Conservation (phyloP, 768 basidiomycete genomes). For the Sporobolomyces pararoseus region DNA sequence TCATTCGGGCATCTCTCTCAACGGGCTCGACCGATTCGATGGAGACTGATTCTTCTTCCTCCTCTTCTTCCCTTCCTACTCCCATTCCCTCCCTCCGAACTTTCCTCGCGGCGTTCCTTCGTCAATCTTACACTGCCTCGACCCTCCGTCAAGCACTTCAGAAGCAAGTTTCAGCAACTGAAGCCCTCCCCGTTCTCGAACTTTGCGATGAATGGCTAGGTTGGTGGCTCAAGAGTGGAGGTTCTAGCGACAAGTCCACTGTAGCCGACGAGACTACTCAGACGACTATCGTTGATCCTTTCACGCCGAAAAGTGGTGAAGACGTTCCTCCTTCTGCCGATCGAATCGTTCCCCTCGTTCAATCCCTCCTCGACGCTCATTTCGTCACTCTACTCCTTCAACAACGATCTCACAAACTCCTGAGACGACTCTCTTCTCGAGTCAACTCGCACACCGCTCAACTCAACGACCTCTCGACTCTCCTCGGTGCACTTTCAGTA, state of each 20-base stretch:
- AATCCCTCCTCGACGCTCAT: conserved; percentile 41
- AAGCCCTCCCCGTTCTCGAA: conserved; percentile 34
- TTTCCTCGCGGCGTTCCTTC: conserved; percentile 32
- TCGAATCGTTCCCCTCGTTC: conserved; percentile 36
- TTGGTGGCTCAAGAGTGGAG: conserved; percentile 19
- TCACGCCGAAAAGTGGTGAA: neutral
- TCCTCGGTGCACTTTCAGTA: conserved; percentile 35
- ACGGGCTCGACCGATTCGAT: neutral
- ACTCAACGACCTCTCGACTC: conserved; percentile 30
- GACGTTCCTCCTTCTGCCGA: conserved; percentile 18
- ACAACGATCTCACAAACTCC: conserved; percentile 35
- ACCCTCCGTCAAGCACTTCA: conserved; percentile 28
- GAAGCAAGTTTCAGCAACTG: conserved; percentile 26
- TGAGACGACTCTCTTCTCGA: conserved; percentile 34
- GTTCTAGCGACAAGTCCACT: neutral
- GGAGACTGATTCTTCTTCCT: conserved; percentile 2
- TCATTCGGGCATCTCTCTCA: neutral
- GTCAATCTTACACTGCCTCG: conserved; percentile 22
- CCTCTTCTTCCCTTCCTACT: neutral
- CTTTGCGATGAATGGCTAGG: conserved; percentile 35
- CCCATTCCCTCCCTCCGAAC: conserved; percentile 11
- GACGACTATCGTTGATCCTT: conserved; percentile 15
- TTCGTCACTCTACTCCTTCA: conserved; percentile 42
- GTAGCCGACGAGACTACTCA: conserved; percentile 1
- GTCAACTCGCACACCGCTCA: conserved; percentile 23